phyloP scores from a whole-genome alignment of 495 filamentous ascomycete species.

The Penicillium herquei region DNA sequence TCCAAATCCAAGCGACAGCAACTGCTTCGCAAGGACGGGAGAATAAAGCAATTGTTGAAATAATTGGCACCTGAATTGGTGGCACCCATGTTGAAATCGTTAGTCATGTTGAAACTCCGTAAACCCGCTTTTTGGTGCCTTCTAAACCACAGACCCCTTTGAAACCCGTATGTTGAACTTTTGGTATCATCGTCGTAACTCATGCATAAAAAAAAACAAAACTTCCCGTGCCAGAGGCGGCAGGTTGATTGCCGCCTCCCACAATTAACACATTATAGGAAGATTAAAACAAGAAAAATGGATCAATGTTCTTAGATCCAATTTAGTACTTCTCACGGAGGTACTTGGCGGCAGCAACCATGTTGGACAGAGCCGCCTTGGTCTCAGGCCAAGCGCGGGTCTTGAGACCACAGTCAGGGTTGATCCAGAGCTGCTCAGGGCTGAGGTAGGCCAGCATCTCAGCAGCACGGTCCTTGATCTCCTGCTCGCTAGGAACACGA shows the following conservation, averaged over 20 bases:
- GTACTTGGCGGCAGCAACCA: slow-evolving; percentile 95
- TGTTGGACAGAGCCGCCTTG: slow-evolving; percentile 84
- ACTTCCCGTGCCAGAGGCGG: slow-evolving; percentile 35
- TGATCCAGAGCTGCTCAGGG: slow-evolving; percentile 96
- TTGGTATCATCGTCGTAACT: slow-evolving; percentile 54
- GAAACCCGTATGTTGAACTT: slow-evolving; percentile 52
- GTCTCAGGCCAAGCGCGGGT: slow-evolving; percentile 96
- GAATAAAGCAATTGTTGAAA: slow-evolving; percentile 33
- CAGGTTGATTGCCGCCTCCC: slow-evolving; percentile 45
- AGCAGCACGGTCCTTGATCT: slow-evolving; percentile 94
- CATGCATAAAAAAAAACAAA: slow-evolving; percentile 37
- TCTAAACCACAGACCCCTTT: slow-evolving; percentile 41
- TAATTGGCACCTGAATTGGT: slow-evolving; percentile 36
- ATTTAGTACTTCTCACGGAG: slow-evolving; percentile 85
- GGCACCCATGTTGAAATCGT: slow-evolving; percentile 62
- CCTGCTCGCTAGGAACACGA: slow-evolving; percentile 88
- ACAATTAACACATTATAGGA: slow-evolving; percentile 30
- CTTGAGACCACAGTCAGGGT: slow-evolving; percentile 99
- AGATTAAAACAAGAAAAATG: slow-evolving; percentile 6
- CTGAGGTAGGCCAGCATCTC: slow-evolving; percentile 96
- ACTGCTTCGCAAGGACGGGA: slow-evolving; percentile 16
- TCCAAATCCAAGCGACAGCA: slow-evolving; percentile 13
- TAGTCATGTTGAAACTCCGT: slow-evolving; percentile 54
- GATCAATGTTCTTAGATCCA: slow-evolving; percentile 27
- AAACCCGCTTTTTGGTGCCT: slow-evolving; percentile 46